Conservation (phyloP, 352 stramenopile genomes). For the Phytophthora parvispora region DNA sequence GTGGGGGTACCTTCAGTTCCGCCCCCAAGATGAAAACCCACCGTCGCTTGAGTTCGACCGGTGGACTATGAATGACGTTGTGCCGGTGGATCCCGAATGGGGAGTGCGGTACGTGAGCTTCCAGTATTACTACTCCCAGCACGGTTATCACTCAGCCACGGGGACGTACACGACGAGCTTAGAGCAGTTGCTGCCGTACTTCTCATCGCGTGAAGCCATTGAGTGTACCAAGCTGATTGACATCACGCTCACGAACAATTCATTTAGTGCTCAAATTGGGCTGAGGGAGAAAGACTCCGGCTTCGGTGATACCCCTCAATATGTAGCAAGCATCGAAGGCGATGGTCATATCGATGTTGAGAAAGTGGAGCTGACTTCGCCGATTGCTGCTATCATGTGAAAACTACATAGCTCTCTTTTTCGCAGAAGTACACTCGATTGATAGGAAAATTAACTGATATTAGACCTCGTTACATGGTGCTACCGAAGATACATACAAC, state of each 20-base stretch:
- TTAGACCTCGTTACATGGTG: conserved; percentile 31
- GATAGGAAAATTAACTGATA: conserved; percentile 19
- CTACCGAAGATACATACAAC: conserved; percentile 18
- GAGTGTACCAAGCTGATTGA: conserved; percentile 31
- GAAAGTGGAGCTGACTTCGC: neutral
- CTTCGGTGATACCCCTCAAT: neutral
- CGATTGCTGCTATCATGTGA: conserved; percentile 10
- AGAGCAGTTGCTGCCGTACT: conserved; percentile 43
- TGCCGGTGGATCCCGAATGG: conserved; percentile 60
- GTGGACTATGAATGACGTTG: neutral
- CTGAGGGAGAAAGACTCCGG: conserved; percentile 1
- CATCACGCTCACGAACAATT: conserved; percentile 16
- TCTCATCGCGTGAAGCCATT: conserved; percentile 31
- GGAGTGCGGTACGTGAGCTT: conserved; percentile 61
- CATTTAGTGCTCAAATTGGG: conserved; percentile 27
- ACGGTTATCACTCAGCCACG: conserved; percentile 39
- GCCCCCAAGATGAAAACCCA: conserved; percentile 21
- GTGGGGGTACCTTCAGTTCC: conserved; percentile 93
- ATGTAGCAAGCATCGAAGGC: conserved; percentile 31
- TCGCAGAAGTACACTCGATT: neutral
- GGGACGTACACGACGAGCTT: conserved; percentile 42
- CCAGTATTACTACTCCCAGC: conserved; percentile 78
- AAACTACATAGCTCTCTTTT: neutral
- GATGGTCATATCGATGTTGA: conserved; percentile 35
- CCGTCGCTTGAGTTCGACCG: neutral